Evolutionary conservation across 2,329 filamentous ascomycete species (phyloP).

Genomic region (Ascochyta rabiei): DNA sequence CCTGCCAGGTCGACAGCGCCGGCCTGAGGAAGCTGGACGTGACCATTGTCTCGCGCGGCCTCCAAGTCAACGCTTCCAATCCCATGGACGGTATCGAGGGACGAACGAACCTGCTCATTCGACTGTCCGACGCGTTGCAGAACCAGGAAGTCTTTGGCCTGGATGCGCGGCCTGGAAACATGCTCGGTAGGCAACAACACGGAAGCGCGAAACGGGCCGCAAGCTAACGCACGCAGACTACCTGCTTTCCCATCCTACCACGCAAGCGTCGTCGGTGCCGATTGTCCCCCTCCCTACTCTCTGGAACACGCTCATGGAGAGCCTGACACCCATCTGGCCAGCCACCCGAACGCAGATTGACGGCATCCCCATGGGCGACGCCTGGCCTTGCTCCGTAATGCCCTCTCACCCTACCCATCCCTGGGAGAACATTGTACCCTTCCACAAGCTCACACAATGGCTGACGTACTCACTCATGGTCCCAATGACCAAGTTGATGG

Average conservation of each 20-base stretch:
- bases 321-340: constrained; percentile 87
- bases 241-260: constrained; percentile 88
- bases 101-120: constrained; percentile 76
- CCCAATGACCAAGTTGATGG: constrained; percentile 78
- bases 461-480: constrained; percentile 92
- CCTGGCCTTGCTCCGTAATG: constrained; percentile 89
- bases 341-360: constrained; percentile 84
- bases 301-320: constrained; percentile 89
- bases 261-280: constrained; percentile 84
- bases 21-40: constrained; percentile 77
- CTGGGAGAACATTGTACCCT: constrained; percentile 84
- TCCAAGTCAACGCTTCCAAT: constrained; percentile 84
- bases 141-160: constrained; percentile 84
- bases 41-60: constrained; percentile 75
- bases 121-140: constrained; percentile 76
- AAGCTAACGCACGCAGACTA: constrained; percentile 66
- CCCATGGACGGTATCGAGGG: constrained; percentile 85
- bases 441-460: constrained; percentile 92
- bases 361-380: constrained; percentile 85
- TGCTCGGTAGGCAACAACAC: constrained; percentile 70
- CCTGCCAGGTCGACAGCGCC: constrained; percentile 86
- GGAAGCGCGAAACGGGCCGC: background rate
- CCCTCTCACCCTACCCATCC: constrained; percentile 72
- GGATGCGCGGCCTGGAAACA: constrained; percentile 86
- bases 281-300: constrained; percentile 86